These are phyloP conservation scores for Prunella vulgaris DNA, from an alignment of 257 asterid species.

Conservation along the genomic window DNA sequence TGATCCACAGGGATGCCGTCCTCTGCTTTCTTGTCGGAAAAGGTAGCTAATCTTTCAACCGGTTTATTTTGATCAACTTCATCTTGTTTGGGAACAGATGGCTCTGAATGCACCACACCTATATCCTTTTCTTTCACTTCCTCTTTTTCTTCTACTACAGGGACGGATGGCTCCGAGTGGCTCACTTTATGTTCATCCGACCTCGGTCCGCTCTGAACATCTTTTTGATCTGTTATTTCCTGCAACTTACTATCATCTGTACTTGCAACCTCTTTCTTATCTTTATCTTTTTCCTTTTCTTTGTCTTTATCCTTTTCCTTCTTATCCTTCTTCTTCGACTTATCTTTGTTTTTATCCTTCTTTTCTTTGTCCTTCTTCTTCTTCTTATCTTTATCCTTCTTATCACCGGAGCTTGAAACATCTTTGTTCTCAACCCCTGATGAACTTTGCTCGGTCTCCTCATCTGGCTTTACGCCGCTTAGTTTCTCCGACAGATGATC, in stretches of 20 bases:
- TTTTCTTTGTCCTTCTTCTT: conserved; percentile 4
- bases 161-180: not conserved
- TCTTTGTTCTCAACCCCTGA: conserved; percentile 17
- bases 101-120: conserved; percentile 14
- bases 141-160: conserved; percentile 22
- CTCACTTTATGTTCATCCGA: not conserved
- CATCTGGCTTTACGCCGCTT: conserved; percentile 50
- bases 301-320: not conserved
- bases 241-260: not conserved
- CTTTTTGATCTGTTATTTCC: not conserved
- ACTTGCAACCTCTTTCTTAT: not conserved
- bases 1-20: conserved; percentile 19
- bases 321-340: not conserved
- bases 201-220: not conserved
- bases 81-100: conserved; percentile 13
- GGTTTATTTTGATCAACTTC: conserved; percentile 20
- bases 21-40: conserved; percentile 19
- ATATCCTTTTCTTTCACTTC: conserved; percentile 24
- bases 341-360: not conserved
- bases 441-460: conserved; percentile 27
- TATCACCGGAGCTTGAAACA: not conserved
- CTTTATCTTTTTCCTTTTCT: not conserved
- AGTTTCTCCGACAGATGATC: conserved; percentile 55
- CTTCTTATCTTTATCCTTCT: not conserved
- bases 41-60: conserved; percentile 26